phyloP scores from a whole-genome alignment of 768 basidiomycete genomes.

The Leccinum variicolor region DNA sequence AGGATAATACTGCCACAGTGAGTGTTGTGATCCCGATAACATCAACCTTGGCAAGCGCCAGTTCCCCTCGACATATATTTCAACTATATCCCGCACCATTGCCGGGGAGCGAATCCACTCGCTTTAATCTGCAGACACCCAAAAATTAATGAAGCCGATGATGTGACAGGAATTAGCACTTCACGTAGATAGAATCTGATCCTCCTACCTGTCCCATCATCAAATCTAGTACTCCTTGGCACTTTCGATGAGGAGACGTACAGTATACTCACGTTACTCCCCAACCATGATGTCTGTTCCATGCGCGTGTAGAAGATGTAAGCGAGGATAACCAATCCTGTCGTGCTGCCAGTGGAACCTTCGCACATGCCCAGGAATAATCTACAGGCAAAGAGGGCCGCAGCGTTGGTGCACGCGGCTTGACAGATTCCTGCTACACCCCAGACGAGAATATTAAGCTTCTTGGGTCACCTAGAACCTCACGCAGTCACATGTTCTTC shows the following conservation, averaged over 20 bases:
- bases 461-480: not conserved
- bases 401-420: slow-evolving; percentile 70
- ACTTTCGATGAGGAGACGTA: not conserved
- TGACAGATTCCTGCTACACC: slow-evolving; percentile 56
- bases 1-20: slow-evolving; percentile 48
- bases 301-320: slow-evolving; percentile 76
- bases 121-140: slow-evolving; percentile 62
- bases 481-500: slow-evolving; percentile 29
- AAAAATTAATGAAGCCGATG: slow-evolving; percentile 66
- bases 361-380: slow-evolving; percentile 72
- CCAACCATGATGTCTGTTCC: slow-evolving; percentile 70
- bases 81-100: slow-evolving; percentile 46
- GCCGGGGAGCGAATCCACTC: slow-evolving; percentile 60
- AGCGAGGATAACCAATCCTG: slow-evolving; percentile 74
- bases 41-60: slow-evolving; percentile 46
- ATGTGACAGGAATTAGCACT: slow-evolving; percentile 29
- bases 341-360: slow-evolving; percentile 63
- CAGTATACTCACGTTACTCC: slow-evolving; percentile 75
- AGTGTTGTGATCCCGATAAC: slow-evolving; percentile 64
- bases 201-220: slow-evolving; percentile 66
- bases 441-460: slow-evolving; percentile 64
- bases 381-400: slow-evolving; percentile 58
- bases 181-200: not conserved
- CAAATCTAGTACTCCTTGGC: slow-evolving; percentile 41
- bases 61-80: not conserved